Evolutionary conservation across 2,329 filamentous ascomycete species (phyloP), one percentile per base, ranked within the genome.

Genomic region (Xenosphaeropsis pyriputrescens): DNA sequence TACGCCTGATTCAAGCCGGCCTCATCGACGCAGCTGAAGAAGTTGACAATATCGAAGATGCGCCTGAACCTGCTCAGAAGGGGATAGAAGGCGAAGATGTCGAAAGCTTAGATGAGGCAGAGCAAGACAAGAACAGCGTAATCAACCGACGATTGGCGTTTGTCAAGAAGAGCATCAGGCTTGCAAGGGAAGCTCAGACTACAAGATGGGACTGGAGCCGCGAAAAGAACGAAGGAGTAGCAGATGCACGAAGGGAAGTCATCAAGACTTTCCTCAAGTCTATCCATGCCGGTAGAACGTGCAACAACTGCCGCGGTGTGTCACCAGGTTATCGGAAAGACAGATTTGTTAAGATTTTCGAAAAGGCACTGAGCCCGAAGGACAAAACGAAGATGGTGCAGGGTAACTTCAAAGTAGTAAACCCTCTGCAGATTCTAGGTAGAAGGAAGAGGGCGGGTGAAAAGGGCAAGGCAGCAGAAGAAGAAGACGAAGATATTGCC

Each of bases 281-380:
- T 18, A 79, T 95, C 39, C 72, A 72, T 35, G 72, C 70, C 48
- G 67, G 70, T 34, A 80, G 77, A 49, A 72, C 72, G 50, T 98
- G 91, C 60, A 65, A 64, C 34, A 67, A 61, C 39, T 79, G 73
- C 47, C 61, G 64, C 36, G 82, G 81, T 18, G 74, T 91, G 43
- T 88, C 82, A 12, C 88, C 86, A 9, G 67, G 68, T 2, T 96
- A 85, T 59, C 78, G 89, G 49, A 95, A 93, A 57, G 89, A 98
- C 51, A 72, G 81, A 32, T 91, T 77, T 50, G 81, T 88, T 53
- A 98, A 96, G 59, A 86, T 98, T 38, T 98, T 96, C 58, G 79
- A 89, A 54, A 91, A 83, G 53, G 67, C 81, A 2, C 62, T 95
- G 40, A 72, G 69, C 34, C 60, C 69, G 34, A 93, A 93, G 57